phyloP scores from a whole-genome alignment of 1,284 basidiomycete genomes.

The Ustanciosporium gigantosporum region DNA sequence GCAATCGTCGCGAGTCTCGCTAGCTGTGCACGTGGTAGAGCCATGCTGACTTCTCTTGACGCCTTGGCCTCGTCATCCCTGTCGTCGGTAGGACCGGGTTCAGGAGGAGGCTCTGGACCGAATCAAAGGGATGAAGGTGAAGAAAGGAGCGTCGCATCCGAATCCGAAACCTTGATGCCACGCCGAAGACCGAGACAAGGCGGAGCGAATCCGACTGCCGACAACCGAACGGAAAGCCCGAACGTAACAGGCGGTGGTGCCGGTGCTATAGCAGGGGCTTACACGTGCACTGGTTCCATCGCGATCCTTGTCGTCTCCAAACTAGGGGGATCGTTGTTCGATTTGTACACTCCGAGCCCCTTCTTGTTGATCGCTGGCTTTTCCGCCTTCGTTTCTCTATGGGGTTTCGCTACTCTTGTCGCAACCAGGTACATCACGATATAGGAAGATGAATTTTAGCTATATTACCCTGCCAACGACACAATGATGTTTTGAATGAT shows the following conservation, averaged over 20 bases:
- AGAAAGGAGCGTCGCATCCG: not conserved
- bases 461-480: too few relatives aligned
- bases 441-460: too few relatives aligned
- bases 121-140: not conserved
- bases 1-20: constrained; percentile 43
- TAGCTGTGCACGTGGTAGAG: constrained; percentile 24
- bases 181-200: too few relatives aligned
- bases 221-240: too few relatives aligned
- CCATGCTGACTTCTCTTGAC: constrained; percentile 1
- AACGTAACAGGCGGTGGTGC: too few relatives aligned
- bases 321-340: constrained; percentile 41
- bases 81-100: too few relatives aligned
- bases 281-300: constrained; percentile 41
- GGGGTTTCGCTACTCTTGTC: constrained; percentile 2
- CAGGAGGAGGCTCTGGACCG: too few relatives aligned
- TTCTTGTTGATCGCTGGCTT: constrained; percentile 42
- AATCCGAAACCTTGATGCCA: too few relatives aligned
- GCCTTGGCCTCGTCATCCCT: too few relatives aligned
- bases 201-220: too few relatives aligned
- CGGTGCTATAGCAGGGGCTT: constrained; percentile 45
- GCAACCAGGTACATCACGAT: too few relatives aligned
- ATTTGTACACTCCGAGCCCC: constrained; percentile 36
- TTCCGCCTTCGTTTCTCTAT: constrained; percentile 20
- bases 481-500: too few relatives aligned
- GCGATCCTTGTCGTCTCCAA: constrained; percentile 43